These are phyloP conservation scores for Termitomyces sp. DNA, from an alignment of 1,284 basidiomycete species.

Conservation along the genomic window DNA sequence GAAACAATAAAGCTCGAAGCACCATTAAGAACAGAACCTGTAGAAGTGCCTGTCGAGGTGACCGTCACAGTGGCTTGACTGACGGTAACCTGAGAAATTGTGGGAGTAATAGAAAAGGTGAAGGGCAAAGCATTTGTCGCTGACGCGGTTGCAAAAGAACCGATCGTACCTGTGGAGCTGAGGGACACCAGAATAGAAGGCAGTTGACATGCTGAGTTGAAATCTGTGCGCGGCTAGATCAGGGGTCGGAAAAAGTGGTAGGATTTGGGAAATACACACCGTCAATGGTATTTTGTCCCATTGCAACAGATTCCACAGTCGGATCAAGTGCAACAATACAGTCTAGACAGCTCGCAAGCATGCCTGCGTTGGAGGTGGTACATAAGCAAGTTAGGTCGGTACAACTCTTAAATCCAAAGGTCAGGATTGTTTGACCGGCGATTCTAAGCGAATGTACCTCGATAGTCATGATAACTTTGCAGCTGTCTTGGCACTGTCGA, in stretches of 20 bases:
- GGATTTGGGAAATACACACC: constrained; percentile 9
- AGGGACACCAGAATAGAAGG: not conserved
- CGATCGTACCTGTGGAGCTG: not conserved
- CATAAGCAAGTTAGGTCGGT: constrained; percentile 16
- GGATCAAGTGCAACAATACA: constrained; percentile 17
- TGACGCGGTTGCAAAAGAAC: not conserved
- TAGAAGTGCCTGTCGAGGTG: not conserved
- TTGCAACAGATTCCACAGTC: not conserved
- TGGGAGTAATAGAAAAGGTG: too few species aligned
- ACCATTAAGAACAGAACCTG: not conserved
- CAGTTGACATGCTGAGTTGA: not conserved
- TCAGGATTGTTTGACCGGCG: not conserved
- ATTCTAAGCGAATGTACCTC: not conserved
- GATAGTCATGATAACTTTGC: not conserved
- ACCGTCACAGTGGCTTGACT: not conserved
- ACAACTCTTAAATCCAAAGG: constrained; percentile 8
- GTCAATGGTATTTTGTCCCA: constrained; percentile 16
- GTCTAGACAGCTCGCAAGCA: constrained; percentile 18
- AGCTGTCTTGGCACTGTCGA: constrained; percentile 8
- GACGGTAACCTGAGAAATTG: not conserved
- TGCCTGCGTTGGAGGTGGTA: constrained; percentile 14
- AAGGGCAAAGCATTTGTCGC: not conserved
- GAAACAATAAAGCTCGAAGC: not conserved
- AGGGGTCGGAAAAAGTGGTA: not conserved
- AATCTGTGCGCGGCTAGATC: not conserved